Evolutionary conservation across 129 eudicot species (phyloP).

Genomic region (Chrysanthemum makinoi): DNA sequence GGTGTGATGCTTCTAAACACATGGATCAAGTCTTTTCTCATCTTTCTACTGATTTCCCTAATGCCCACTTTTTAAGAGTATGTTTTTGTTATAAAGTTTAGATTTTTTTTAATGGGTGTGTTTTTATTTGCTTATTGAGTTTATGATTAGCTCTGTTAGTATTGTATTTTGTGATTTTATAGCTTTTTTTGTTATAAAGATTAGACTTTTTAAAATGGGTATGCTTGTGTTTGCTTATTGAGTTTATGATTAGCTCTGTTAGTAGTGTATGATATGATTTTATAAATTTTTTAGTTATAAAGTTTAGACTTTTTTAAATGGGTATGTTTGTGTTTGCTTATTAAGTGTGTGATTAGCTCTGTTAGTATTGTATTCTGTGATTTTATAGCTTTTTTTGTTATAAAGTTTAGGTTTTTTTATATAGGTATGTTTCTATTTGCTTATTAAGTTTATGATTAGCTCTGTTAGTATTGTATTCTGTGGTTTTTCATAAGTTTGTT

Average conservation of each 20-base stretch:
- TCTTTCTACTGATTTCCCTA: conserved; percentile 91
- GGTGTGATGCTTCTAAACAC: conserved; percentile 98
- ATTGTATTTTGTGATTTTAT: not conserved
- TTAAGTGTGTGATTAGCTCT: no score
- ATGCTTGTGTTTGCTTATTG: no score
- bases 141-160: not conserved
- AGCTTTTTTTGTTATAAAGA: not conserved
- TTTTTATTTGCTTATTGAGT: not conserved
- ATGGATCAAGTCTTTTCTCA: conserved; percentile 98
- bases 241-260: not conserved
- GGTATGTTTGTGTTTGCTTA: not conserved
- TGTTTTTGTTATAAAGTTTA: not conserved
- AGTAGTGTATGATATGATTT: not conserved
- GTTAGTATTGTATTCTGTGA: no score
- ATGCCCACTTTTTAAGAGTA: conserved; percentile 80
- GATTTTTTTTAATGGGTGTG: not conserved
- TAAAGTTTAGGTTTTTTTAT: not conserved
- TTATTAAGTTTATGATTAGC: no score
- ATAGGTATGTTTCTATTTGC: not conserved
- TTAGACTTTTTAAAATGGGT: not conserved
- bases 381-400: not conserved
- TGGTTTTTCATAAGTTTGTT: not conserved
- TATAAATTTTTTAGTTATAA: not conserved
- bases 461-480: no score
- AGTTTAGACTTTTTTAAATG: not conserved